Evolutionary conservation across 2,329 filamentous ascomycete species (phyloP).

Genomic region (Fusarium sp.): DNA sequence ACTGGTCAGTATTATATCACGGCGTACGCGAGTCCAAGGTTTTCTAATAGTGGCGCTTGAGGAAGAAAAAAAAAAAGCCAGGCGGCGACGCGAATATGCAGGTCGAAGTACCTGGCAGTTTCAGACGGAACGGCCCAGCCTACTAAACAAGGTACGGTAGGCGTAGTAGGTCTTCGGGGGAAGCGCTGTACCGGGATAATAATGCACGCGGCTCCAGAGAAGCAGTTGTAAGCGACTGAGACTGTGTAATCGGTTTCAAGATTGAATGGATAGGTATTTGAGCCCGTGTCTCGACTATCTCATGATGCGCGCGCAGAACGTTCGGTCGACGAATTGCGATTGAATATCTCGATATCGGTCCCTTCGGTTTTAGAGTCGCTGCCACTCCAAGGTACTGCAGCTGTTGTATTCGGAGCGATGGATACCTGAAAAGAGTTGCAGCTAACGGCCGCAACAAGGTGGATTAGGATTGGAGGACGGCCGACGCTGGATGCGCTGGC

Average conservation of each 20-base stretch:
- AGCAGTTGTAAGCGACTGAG: conserved; percentile 27
- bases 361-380: conserved; percentile 34
- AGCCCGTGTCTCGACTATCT: conserved; percentile 50
- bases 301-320: conserved; percentile 53
- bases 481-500: conserved; percentile 38
- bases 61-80: conserved; percentile 37
- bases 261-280: conserved; percentile 42
- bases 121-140: conserved; percentile 36
- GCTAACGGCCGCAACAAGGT: conserved; percentile 34
- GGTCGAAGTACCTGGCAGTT: conserved; percentile 45
- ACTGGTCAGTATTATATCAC: conserved; percentile 16
- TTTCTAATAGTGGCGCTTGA: conserved; percentile 30
- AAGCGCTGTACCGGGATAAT: conserved; percentile 35
- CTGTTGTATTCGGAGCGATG: conserved; percentile 35
- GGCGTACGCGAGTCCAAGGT: conserved; percentile 19
- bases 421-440: conserved; percentile 33
- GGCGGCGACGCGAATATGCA: conserved; percentile 43
- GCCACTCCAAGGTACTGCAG: conserved; percentile 31
- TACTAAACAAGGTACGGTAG: conserved; percentile 2
- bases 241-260: conserved; percentile 33
- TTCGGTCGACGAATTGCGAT: conserved; percentile 41
- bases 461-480: conserved; percentile 37
- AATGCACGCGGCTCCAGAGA: conserved; percentile 35
- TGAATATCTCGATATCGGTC: conserved; percentile 47
- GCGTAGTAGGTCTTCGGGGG: conserved; percentile 19